Evolutionary conservation across 1,284 basidiomycete genomes (phyloP).

Genomic region (Chalciporus sp.): DNA sequence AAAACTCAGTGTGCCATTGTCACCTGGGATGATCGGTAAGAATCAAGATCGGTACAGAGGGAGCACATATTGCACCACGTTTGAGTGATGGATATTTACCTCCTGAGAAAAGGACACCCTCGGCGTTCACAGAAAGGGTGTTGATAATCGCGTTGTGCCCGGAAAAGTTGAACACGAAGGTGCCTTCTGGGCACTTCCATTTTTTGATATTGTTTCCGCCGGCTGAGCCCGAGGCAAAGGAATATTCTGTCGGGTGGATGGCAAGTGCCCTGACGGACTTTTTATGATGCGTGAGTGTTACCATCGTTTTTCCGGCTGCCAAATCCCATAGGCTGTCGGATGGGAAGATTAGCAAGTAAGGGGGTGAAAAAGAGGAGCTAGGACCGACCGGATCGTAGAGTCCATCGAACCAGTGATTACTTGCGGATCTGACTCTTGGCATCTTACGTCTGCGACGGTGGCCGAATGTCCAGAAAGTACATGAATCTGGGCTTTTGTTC

Average conservation of each 20-base stretch:
- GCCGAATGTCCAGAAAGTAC: slow-evolving; percentile 92
- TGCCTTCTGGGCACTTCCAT: slow-evolving; percentile 97
- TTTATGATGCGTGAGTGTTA: slow-evolving; percentile 97
- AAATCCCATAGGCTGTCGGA: slow-evolving; percentile 87
- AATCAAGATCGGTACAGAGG: background rate
- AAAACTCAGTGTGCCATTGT: slow-evolving; percentile 86
- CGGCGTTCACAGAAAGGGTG: slow-evolving; percentile 90
- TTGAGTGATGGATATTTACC: slow-evolving; percentile 51
- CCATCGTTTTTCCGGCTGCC: slow-evolving; percentile 96
- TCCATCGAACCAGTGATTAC: slow-evolving; percentile 99
- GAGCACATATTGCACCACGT: background rate
- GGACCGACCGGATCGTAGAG: slow-evolving; percentile 81
- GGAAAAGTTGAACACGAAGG: slow-evolving; percentile 93
- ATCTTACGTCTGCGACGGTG: slow-evolving; percentile 93
- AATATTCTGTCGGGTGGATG: slow-evolving; percentile 94
- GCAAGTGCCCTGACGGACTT: slow-evolving; percentile 95
- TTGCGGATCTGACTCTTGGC: slow-evolving; percentile 96
- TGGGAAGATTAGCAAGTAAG: background rate
- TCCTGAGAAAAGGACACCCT: slow-evolving; percentile 96
- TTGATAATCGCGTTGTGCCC: slow-evolving; percentile 99
- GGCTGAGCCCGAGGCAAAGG: slow-evolving; percentile 92
- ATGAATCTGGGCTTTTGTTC: slow-evolving; percentile 95
- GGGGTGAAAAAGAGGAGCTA: background rate
- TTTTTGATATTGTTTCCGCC: slow-evolving; percentile 99
- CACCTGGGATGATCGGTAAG: slow-evolving; percentile 50